phyloP scores from a whole-genome alignment of 1,284 basidiomycete species.

The Coniferiporia weirii region DNA sequence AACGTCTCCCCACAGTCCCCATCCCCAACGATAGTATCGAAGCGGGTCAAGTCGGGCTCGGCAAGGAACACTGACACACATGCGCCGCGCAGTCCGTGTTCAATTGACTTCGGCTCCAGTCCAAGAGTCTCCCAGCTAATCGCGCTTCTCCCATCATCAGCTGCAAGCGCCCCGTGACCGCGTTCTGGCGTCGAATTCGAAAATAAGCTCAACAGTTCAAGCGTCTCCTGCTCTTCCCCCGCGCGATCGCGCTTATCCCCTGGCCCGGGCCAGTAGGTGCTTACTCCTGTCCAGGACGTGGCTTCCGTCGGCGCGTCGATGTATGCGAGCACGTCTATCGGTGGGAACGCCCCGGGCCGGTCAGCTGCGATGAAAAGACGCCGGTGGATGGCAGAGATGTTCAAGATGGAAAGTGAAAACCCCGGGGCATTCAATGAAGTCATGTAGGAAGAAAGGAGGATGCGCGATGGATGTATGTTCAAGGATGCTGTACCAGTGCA shows the following conservation, averaged over 20 bases:
- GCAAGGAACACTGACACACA: constrained; percentile 31
- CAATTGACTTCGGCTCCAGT: constrained; percentile 19
- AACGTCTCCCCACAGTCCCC: constrained; percentile 34
- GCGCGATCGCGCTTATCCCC: background rate
- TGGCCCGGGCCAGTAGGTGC: constrained; percentile 19
- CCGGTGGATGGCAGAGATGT: constrained; percentile 21
- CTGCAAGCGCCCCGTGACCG: background rate
- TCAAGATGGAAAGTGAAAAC: constrained; percentile 38
- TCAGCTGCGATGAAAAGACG: constrained; percentile 9
- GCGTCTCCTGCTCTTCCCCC: constrained; percentile 13
- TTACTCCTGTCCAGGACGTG: constrained; percentile 34
- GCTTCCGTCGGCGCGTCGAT: constrained; percentile 38
- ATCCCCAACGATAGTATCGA: constrained; percentile 36
- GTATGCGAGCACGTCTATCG: constrained; percentile 29
- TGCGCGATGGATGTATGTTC: constrained; percentile 8
- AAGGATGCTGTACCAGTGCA: background rate
- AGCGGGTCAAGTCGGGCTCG: constrained; percentile 37
- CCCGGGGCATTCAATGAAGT: constrained; percentile 43
- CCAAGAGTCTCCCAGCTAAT: background rate
- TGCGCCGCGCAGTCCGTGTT: constrained; percentile 28
- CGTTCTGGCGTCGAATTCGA: background rate
- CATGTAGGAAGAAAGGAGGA: constrained; percentile 34
- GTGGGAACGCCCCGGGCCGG: background rate
- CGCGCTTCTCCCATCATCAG: background rate
- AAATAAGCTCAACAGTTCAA: background rate